phyloP scores from a whole-genome alignment of 192 early-diverging fungal genomes.

The Paraglomus brasilianum region DNA sequence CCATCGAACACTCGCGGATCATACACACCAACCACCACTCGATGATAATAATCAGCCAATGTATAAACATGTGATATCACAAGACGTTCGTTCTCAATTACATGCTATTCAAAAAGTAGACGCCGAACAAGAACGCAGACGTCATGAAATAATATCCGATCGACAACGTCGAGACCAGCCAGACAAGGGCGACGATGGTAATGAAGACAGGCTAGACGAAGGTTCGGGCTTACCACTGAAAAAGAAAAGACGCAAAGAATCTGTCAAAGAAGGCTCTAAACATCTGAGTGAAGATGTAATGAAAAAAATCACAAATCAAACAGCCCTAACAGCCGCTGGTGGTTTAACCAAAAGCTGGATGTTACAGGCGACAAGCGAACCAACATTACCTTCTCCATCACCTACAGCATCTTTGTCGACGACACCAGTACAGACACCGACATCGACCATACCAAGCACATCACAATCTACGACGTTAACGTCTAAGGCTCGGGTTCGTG shows the following conservation, averaged over 20 bases:
- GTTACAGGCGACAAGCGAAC: conserved; percentile 35
- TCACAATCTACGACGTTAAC: background rate
- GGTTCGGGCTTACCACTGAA: conserved; percentile 14
- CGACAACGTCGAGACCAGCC: conserved; percentile 42
- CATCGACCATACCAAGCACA: background rate
- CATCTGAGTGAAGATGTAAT: conserved; percentile 51
- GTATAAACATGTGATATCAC: conserved; percentile 64
- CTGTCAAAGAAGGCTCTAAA: conserved; percentile 31
- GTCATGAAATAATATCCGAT: conserved; percentile 47
- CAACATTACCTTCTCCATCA: background rate
- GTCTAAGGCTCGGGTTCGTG: conserved; percentile 2
- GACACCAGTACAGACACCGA: background rate
- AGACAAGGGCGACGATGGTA: conserved; percentile 37
- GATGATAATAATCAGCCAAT: conserved; percentile 52
- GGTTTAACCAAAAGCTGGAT: conserved; percentile 59
- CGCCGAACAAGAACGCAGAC: conserved; percentile 60
- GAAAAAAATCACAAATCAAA: conserved; percentile 57
- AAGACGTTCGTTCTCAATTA: conserved; percentile 71
- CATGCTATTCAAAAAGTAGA: conserved; percentile 69
- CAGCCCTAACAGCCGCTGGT: conserved; percentile 56
- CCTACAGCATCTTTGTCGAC: background rate
- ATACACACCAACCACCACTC: conserved; percentile 58
- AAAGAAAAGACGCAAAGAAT: conserved; percentile 35
- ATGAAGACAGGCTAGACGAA: conserved; percentile 31
- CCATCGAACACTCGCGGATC: conserved; percentile 64